A percentile compares a stretch with the other conserved stretches of the same genome.
phyloP scores from a whole-genome alignment of 352 stramenopile genomes.

The Blastocystis sp. region DNA sequence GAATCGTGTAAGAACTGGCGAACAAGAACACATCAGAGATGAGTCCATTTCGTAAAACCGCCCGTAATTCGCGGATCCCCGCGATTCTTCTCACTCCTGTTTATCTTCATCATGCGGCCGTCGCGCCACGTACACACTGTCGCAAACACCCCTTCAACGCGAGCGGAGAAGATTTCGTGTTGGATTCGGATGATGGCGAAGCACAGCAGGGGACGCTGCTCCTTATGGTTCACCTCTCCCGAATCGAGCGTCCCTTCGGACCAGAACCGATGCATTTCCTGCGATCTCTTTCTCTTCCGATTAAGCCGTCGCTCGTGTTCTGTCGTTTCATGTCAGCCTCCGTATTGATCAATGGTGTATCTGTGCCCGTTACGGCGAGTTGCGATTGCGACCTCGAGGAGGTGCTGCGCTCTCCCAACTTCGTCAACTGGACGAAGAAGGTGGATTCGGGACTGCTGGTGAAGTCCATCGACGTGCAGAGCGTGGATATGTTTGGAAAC shows the following conservation, averaged over 20 bases:
- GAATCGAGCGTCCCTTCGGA: too few relatives aligned
- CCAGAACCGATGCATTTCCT: not conserved
- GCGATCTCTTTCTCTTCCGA: not conserved
- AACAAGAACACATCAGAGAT: not conserved
- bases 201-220: too few relatives aligned
- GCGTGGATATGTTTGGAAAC: constrained; percentile 64
- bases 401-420: constrained; percentile 43
- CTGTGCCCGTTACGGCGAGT: constrained; percentile 45
- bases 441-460: constrained; percentile 49
- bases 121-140: too few relatives aligned
- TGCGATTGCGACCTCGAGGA: constrained; percentile 28
- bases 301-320: not conserved
- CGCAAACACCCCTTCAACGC: too few relatives aligned
- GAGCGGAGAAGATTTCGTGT: too few relatives aligned
- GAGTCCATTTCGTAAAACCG: not conserved
- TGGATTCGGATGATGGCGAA: too few relatives aligned
- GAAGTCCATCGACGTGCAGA: constrained; percentile 57
- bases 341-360: constrained; percentile 42
- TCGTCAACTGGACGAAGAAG: constrained; percentile 59
- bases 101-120: not conserved
- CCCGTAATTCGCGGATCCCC: not conserved
- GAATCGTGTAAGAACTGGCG: not conserved
- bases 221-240: too few relatives aligned
- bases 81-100: not conserved
- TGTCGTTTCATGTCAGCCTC: constrained; percentile 39